A percentile compares a stretch with the other conserved stretches of the same genome.
phyloP scores from a whole-genome alignment of 2,329 filamentous ascomycete species.

The Colletotrichum gigasporum region DNA sequence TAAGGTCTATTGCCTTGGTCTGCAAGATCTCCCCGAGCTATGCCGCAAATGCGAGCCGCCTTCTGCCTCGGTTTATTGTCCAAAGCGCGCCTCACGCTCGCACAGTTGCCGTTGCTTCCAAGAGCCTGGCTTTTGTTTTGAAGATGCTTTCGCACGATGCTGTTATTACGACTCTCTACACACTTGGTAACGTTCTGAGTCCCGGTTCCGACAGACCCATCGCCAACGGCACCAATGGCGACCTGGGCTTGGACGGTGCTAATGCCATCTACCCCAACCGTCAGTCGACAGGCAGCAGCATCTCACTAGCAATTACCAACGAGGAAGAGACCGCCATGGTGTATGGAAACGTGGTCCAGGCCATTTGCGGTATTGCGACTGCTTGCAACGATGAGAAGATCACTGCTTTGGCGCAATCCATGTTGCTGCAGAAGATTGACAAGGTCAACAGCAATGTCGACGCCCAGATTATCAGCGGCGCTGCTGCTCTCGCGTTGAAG shows the following conservation, averaged over 20 bases:
- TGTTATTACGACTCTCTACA: slow-evolving; percentile 94
- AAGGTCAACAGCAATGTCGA: slow-evolving; percentile 85
- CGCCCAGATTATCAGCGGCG: slow-evolving; percentile 84
- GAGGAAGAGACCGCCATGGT: slow-evolving; percentile 83
- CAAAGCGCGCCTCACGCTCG: slow-evolving; percentile 77
- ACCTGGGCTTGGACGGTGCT: slow-evolving; percentile 43
- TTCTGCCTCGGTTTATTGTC: slow-evolving; percentile 87
- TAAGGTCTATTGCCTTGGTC: slow-evolving; percentile 84
- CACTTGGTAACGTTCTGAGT: slow-evolving; percentile 93
- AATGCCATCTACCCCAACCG: slow-evolving; percentile 61
- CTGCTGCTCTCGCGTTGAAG: slow-evolving; percentile 79
- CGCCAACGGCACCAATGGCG: slow-evolving; percentile 61
- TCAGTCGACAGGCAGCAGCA: slow-evolving; percentile 76
- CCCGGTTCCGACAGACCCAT: slow-evolving; percentile 68
- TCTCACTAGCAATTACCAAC: slow-evolving; percentile 78
- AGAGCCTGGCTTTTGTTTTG: slow-evolving; percentile 83
- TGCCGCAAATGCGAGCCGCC: slow-evolving; percentile 79
- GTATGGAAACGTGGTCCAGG: slow-evolving; percentile 91
- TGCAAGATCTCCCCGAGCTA: slow-evolving; percentile 78
- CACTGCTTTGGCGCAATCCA: slow-evolving; percentile 89
- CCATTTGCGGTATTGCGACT: slow-evolving; percentile 89
- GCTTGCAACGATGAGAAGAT: slow-evolving; percentile 90
- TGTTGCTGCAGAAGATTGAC: slow-evolving; percentile 94
- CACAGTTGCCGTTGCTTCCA: slow-evolving; percentile 81
- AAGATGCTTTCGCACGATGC: slow-evolving; percentile 89